Conservation (phyloP, 208 protist species). For the Crithidia mellificae region DNA sequence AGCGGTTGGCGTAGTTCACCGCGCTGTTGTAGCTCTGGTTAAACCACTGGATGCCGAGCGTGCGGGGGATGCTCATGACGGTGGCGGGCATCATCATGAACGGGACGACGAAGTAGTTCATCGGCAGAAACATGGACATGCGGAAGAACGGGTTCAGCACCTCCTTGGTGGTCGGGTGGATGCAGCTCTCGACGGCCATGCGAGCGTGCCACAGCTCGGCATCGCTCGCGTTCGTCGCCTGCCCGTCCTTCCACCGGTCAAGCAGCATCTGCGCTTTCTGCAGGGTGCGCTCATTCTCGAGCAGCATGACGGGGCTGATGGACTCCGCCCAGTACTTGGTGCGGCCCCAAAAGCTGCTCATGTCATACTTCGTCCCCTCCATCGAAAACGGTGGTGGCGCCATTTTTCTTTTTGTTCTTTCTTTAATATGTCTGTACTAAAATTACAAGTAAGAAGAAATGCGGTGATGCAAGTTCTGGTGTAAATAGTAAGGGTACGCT, state of each 20-base stretch:
- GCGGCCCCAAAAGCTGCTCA: conserved; percentile 77
- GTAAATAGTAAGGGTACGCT: too few relatives aligned
- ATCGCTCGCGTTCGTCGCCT: conserved; percentile 36
- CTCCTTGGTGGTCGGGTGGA: conserved; percentile 92
- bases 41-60: conserved; percentile 90
- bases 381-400: conserved; percentile 53
- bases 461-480: neutral
- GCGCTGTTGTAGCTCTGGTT: conserved; percentile 94
- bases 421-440: neutral
- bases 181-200: conserved; percentile 76
- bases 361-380: conserved; percentile 75
- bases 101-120: conserved; percentile 90
- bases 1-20: conserved; percentile 95
- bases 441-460: neutral
- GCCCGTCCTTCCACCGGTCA: conserved; percentile 47
- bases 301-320: conserved; percentile 74
- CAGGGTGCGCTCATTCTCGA: conserved; percentile 62
- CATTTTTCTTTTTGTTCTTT: conserved; percentile 10
- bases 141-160: conserved; percentile 88
- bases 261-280: conserved; percentile 51
- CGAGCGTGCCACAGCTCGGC: conserved; percentile 88
- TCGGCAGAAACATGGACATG: conserved; percentile 92
- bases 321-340: conserved; percentile 85
- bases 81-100: conserved; percentile 90
- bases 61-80: conserved; percentile 61